phyloP scores from a whole-genome alignment of 2,329 filamentous ascomycete species.

The Phaeosphaeriaceae sp. region DNA sequence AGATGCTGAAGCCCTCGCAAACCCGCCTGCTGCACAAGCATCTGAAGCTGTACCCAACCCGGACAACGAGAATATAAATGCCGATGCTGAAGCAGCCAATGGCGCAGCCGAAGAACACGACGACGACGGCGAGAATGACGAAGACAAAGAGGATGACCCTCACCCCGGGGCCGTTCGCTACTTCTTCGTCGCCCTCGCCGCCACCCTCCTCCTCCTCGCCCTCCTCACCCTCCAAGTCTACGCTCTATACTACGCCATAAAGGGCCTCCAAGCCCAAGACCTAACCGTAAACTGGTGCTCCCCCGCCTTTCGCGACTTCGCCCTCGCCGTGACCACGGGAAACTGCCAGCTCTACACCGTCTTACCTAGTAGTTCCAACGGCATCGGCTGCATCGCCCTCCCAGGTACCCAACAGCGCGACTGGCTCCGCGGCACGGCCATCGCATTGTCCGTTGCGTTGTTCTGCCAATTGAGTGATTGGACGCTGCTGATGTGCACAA shows the following conservation, averaged over 20 bases:
- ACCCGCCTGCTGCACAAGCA: background rate
- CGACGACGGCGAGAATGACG: background rate
- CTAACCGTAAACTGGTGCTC: slow-evolving; percentile 17
- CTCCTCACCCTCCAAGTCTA: slow-evolving; percentile 15
- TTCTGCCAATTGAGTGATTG: slow-evolving; percentile 11
- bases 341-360: slow-evolving; percentile 13
- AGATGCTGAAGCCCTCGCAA: background rate
- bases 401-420: slow-evolving; percentile 12
- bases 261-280: background rate
- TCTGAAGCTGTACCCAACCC: background rate
- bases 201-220: slow-evolving; percentile 9
- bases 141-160: background rate
- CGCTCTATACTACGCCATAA: slow-evolving; percentile 8
- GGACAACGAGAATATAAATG: background rate
- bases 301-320: slow-evolving; percentile 18
- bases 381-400: slow-evolving; percentile 18
- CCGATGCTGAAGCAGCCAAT: background rate
- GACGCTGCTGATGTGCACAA: slow-evolving; percentile 1
- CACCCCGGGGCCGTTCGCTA: slow-evolving; percentile 2
- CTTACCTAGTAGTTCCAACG: slow-evolving; percentile 13
- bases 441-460: slow-evolving; percentile 5
- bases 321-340: slow-evolving; percentile 15
- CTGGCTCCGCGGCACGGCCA: slow-evolving; percentile 16
- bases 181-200: slow-evolving; percentile 13
- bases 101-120: background rate